Base-by-base conservation (phyloP, 164 flowering plant genomes). In the Macadamia integrifolia region DNA sequence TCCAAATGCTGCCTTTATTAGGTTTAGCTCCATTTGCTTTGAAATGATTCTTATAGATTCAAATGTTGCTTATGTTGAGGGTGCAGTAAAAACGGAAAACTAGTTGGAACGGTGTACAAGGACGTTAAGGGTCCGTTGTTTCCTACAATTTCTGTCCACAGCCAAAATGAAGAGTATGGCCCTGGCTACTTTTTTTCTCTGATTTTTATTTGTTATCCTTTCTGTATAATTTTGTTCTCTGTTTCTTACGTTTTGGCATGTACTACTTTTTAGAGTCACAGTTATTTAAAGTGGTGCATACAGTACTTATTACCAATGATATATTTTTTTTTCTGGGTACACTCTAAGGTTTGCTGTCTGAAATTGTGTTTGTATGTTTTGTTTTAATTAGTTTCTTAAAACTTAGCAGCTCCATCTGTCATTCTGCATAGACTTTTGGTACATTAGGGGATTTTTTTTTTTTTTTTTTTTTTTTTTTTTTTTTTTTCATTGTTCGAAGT, bases 141-240 rank as follows among this genome's bases (percentile, higher is more conserved):
- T 82, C 99, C 99, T 46, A 95, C 99, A 2, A 69, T 95, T 82
- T 85, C 98, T 49, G 99, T 95, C 73, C 99, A 95, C 74, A 95
- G 99, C 79, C 97, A 82, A 80, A 84, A 85, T 79, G 99, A 95
- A 72, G 93, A 92, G 99, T 95, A 92, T 68, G 96, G 23, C 9
- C 30, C 56, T 55, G 31, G 23, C 40, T 35, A 35, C 40, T 35
- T 35, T 35, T 35, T 2, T 35, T 2, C 5, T 35, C 40, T 35
- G 40, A 35, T 35, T 35, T 35, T 35, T 35, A 35, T 35, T 5
- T 35, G 40, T 35, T 35, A 35, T 2, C 40, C 40, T 35, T 35
- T 35, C 40, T 35, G 40, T 35, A 23, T 23, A 23, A 23, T 23
- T 35, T 35, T 35, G 40, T 35, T 29, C 57, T 49, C 53, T 58